Conservation (phyloP, 2,329 filamentous ascomycete species). For the Cladosporium colombiae region DNA sequence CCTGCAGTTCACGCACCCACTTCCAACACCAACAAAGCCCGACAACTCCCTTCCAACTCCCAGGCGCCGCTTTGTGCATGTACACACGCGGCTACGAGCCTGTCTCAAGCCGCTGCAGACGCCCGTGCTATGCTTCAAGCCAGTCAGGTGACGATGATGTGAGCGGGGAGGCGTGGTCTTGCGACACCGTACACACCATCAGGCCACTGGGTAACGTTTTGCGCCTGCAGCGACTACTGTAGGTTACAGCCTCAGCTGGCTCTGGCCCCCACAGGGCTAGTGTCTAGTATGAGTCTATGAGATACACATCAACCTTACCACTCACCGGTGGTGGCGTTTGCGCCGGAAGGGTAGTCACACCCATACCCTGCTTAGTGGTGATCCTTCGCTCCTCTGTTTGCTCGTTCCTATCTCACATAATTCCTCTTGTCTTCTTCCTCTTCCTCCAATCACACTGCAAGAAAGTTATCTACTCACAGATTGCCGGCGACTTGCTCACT, state of each 20-base stretch:
- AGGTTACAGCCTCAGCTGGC: slow-evolving; percentile 19
- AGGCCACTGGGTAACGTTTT: slow-evolving; percentile 11
- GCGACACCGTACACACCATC: slow-evolving; percentile 13
- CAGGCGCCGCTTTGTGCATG: slow-evolving; percentile 7
- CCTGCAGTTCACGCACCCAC: slow-evolving; percentile 8
- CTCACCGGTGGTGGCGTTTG: slow-evolving; percentile 12
- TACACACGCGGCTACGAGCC: background rate
- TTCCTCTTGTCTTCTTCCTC: background rate
- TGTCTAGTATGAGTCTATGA: background rate
- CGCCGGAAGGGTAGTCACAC: slow-evolving; percentile 7
- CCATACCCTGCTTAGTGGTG: slow-evolving; percentile 1
- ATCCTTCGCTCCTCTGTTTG: slow-evolving; percentile 11
- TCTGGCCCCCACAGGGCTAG: slow-evolving; percentile 20
- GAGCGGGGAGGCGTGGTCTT: slow-evolving; percentile 5
- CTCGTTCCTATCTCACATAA: background rate
- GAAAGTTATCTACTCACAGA: background rate
- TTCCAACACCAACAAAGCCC: slow-evolving; percentile 3
- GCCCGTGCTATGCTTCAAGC: background rate
- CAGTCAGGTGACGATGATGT: background rate
- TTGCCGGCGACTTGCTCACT: background rate
- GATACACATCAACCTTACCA: slow-evolving; percentile 14
- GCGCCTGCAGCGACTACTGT: slow-evolving; percentile 12
- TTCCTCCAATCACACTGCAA: slow-evolving; percentile 7
- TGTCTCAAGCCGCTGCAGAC: slow-evolving; percentile 2
- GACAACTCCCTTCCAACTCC: background rate